phyloP scores from a whole-genome alignment of 2,329 filamentous ascomycete species.

The Paraphaeosphaeria minitans region DNA sequence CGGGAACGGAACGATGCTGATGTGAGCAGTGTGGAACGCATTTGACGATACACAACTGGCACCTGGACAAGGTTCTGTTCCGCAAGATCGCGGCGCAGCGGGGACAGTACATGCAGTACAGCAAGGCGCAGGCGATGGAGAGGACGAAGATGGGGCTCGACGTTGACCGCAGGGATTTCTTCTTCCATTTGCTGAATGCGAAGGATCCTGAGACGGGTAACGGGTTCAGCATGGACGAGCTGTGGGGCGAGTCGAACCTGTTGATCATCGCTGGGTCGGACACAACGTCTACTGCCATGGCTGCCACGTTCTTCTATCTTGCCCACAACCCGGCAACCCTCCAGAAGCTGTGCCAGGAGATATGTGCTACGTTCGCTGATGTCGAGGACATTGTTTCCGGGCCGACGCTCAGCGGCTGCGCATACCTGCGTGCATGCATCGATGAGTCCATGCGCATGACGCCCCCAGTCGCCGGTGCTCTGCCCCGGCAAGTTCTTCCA shows the following conservation, averaged over 20 bases:
- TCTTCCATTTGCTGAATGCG: slow-evolving; percentile 54
- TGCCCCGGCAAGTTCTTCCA: slow-evolving; percentile 45
- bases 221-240: slow-evolving; percentile 52
- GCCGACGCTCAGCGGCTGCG: slow-evolving; percentile 37
- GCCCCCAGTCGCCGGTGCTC: slow-evolving; percentile 45
- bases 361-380: slow-evolving; percentile 39
- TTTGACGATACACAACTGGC: slow-evolving; percentile 50
- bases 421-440: slow-evolving; percentile 47
- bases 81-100: slow-evolving; percentile 50
- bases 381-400: slow-evolving; percentile 48
- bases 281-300: slow-evolving; percentile 51
- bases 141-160: slow-evolving; percentile 49
- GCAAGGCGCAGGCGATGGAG: slow-evolving; percentile 50
- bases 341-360: slow-evolving; percentile 40
- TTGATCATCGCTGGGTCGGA: slow-evolving; percentile 57
- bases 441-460: slow-evolving; percentile 50
- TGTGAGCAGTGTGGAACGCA: slow-evolving; percentile 49
- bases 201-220: slow-evolving; percentile 54
- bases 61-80: slow-evolving; percentile 52
- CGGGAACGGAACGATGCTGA: slow-evolving; percentile 18
- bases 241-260: slow-evolving; percentile 56
- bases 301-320: slow-evolving; percentile 53
- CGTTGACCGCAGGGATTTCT: slow-evolving; percentile 53
- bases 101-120: slow-evolving; percentile 51
- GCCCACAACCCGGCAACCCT: slow-evolving; percentile 46